These are phyloP conservation scores for Dryadomyces sulphureus DNA, from an alignment of 2,329 filamentous ascomycete genomes.

Conservation along the genomic window DNA sequence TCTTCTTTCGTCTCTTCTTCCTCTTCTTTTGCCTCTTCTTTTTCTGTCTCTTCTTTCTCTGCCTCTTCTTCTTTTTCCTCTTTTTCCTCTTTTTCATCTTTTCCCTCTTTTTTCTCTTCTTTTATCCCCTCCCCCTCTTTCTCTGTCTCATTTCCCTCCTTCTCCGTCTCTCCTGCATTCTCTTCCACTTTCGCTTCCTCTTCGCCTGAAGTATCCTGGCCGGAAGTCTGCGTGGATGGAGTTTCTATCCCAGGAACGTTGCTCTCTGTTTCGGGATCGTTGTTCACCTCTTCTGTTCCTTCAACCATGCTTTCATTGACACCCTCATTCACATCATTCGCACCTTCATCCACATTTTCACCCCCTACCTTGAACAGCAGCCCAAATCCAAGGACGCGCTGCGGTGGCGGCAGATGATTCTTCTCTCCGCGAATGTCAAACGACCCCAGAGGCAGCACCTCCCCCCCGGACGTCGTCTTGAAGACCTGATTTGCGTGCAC, in stretches of 20 bases:
- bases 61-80: neutral
- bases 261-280: neutral
- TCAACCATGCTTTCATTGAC: constrained; percentile 2
- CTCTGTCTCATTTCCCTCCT: neutral
- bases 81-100: neutral
- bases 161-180: neutral
- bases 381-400: constrained; percentile 74
- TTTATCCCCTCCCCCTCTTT: neutral
- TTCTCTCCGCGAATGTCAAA: constrained; percentile 79
- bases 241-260: constrained; percentile 5
- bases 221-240: no score
- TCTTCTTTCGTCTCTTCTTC: constrained; percentile 4
- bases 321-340: constrained; percentile 6
- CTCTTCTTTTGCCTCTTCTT: constrained; percentile 14
- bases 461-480: constrained; percentile 66
- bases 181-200: neutral
- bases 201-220: no score
- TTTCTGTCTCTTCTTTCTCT: constrained; percentile 2
- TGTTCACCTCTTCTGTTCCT: no score
- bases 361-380: constrained; percentile 82
- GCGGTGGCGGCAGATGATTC: constrained; percentile 78
- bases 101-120: neutral
- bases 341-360: constrained; percentile 47
- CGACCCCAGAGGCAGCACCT: constrained; percentile 61
- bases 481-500: constrained; percentile 80